Conservation (phyloP, 2,329 filamentous ascomycete genomes). For the Cryphonectria carpinicola region DNA sequence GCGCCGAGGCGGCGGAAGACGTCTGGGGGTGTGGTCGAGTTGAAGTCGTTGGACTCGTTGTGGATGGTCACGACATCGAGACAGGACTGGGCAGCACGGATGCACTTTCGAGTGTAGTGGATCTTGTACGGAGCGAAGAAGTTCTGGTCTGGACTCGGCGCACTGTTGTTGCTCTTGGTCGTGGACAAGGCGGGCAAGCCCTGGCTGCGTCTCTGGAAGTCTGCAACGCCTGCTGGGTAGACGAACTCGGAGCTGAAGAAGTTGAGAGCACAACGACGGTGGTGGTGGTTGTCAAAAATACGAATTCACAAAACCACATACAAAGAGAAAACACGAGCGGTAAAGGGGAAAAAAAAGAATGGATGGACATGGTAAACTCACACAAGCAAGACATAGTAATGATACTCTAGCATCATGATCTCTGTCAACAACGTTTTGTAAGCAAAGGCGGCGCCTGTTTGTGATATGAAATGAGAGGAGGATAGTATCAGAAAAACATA, state of each 20-base stretch:
- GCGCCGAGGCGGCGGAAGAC: constrained; percentile 19
- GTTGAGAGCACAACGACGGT: neutral
- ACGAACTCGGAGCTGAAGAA: constrained; percentile 17
- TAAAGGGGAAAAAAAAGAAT: neutral
- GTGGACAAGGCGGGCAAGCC: constrained; percentile 16
- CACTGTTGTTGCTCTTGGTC: neutral
- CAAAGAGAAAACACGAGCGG: no score
- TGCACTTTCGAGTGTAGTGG: constrained; percentile 23
- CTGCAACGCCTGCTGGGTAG: constrained; percentile 21
- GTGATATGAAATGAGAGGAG: no score
- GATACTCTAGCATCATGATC: constrained; percentile 26
- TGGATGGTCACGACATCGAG: constrained; percentile 16
- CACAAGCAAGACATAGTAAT: constrained; percentile 19
- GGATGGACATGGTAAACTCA: neutral
- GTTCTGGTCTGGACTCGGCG: constrained; percentile 19
- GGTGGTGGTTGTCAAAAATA: neutral
- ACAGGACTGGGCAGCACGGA: constrained; percentile 22
- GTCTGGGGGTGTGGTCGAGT: constrained; percentile 7
- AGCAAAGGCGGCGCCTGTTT: neutral
- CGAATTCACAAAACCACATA: neutral
- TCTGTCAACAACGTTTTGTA: neutral
- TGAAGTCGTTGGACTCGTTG: constrained; percentile 6
- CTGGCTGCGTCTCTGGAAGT: constrained; percentile 19
- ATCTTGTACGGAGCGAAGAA: constrained; percentile 26
- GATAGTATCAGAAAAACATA: neutral